Evolutionary conservation across 2,329 filamentous ascomycete species (phyloP).

Genomic region (Rhinocladiella similis): DNA sequence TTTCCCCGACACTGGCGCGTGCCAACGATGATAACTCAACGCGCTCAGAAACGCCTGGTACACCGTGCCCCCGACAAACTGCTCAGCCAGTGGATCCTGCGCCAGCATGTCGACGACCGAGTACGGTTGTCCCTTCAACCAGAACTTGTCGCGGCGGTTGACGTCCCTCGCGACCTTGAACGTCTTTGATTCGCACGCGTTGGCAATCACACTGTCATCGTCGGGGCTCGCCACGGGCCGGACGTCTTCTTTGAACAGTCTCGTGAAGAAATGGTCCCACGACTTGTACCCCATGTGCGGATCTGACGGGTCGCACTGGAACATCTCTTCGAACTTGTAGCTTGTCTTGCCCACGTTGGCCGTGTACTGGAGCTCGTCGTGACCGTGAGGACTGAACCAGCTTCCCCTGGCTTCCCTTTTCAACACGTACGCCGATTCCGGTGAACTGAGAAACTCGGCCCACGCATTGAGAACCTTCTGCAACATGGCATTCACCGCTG

Average conservation of each 20-base stretch:
- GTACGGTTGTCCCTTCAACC: conserved; percentile 69
- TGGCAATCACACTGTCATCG: conserved; percentile 58
- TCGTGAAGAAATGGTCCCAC: conserved; percentile 72
- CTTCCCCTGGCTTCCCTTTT: conserved; percentile 34
- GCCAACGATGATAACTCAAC: conserved; percentile 71
- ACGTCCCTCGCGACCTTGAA: conserved; percentile 55
- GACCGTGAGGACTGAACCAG: conserved; percentile 44
- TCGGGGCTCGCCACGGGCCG: conserved; percentile 60
- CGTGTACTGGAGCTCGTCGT: conserved; percentile 37
- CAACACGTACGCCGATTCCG: conserved; percentile 55
- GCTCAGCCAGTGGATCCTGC: conserved; percentile 51
- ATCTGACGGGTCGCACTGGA: conserved; percentile 31
- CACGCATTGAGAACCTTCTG: conserved; percentile 54
- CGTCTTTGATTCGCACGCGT: conserved; percentile 64
- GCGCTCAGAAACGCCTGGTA: conserved; percentile 71
- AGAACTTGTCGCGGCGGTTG: conserved; percentile 62
- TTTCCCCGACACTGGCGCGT: conserved; percentile 65
- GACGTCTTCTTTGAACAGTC: conserved; percentile 53
- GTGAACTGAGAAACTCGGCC: conserved; percentile 45
- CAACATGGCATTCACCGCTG: conserved; percentile 53
- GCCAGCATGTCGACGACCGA: conserved; percentile 64
- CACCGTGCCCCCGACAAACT: conserved; percentile 64
- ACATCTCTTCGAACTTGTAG: conserved; percentile 34
- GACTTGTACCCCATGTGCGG: conserved; percentile 59
- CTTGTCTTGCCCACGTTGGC: conserved; percentile 31